Percentiles rank a stretch among this genome's conserved stretches.
These are phyloP conservation scores for Fraxinus floribunda DNA, from an alignment of 305 asterid genomes.

Conservation along the genomic window DNA sequence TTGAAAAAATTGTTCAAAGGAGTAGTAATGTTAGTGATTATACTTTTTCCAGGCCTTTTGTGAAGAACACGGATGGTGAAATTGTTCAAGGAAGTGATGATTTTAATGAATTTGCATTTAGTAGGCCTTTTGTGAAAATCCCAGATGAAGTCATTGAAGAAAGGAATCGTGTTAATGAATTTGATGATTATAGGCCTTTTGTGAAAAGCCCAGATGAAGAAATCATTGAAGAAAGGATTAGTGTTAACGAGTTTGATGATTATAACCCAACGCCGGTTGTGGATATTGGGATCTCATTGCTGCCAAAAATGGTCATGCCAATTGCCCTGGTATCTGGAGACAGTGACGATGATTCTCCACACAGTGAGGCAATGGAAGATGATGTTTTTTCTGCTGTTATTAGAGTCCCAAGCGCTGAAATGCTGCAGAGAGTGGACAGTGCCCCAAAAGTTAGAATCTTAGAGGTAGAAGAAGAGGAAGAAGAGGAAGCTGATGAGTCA, in stretches of 20 bases:
- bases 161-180: conserved; percentile 26
- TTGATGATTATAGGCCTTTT: conserved; percentile 31
- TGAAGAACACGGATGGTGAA: conserved; percentile 18
- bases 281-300: conserved; percentile 20
- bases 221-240: conserved; percentile 24
- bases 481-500: conserved; percentile 35
- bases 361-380: conserved; percentile 45
- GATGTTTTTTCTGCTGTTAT: conserved; percentile 42
- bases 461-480: conserved; percentile 44
- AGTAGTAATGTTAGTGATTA: conserved; percentile 19
- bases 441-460: conserved; percentile 47
- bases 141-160: conserved; percentile 27
- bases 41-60: conserved; percentile 27
- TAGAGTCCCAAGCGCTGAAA: conserved; percentile 40
- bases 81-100: conserved; percentile 25
- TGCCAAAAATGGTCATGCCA: conserved; percentile 40
- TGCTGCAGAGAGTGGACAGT: conserved; percentile 40
- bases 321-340: conserved; percentile 64
- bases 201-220: conserved; percentile 29
- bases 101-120: conserved; percentile 15
- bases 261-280: conserved; percentile 22
- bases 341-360: conserved; percentile 62
- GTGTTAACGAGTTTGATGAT: conserved; percentile 25
- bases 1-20: conserved; percentile 28
- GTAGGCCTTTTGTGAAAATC: conserved; percentile 36